Conservation (phyloP, 2,329 filamentous ascomycete species). For the Aspergillus neotritici region DNA sequence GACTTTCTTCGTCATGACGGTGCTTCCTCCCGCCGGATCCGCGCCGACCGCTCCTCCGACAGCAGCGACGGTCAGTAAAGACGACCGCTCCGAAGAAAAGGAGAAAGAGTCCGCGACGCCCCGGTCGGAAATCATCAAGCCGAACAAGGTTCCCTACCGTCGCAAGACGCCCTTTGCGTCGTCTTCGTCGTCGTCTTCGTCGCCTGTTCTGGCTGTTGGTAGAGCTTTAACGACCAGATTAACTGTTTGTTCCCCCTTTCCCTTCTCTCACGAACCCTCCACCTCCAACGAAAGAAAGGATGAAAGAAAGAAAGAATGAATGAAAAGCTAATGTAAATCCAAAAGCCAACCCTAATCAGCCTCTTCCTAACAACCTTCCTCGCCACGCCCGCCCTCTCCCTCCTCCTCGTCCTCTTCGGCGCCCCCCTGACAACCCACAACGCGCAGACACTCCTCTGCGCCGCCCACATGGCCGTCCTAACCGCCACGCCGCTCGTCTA, state of each 20-base stretch:
- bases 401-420: constrained; percentile 77
- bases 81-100: background rate
- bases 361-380: constrained; percentile 51
- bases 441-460: constrained; percentile 70
- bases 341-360: constrained; percentile 64
- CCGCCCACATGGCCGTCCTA: constrained; percentile 75
- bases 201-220: no score
- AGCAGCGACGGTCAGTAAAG: constrained; percentile 8
- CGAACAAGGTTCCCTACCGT: constrained; percentile 15
- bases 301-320: background rate
- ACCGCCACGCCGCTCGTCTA: constrained; percentile 77
- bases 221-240: constrained; percentile 13
- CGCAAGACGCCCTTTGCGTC: constrained; percentile 11
- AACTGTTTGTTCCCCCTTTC: constrained; percentile 17
- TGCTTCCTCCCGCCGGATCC: constrained; percentile 51
- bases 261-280: background rate
- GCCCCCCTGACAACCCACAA: constrained; percentile 81
- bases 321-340: background rate
- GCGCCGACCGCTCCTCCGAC: constrained; percentile 11
- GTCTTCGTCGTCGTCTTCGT: background rate
- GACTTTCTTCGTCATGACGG: constrained; percentile 52
- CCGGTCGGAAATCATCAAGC: constrained; percentile 2
- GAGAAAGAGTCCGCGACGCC: constrained; percentile 1
- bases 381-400: constrained; percentile 52
- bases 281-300: background rate